Percentiles rank a stretch among this genome's conserved stretches.
Conservation (phyloP, 169 alveolate species). For the Eimeria zaria region DNA sequence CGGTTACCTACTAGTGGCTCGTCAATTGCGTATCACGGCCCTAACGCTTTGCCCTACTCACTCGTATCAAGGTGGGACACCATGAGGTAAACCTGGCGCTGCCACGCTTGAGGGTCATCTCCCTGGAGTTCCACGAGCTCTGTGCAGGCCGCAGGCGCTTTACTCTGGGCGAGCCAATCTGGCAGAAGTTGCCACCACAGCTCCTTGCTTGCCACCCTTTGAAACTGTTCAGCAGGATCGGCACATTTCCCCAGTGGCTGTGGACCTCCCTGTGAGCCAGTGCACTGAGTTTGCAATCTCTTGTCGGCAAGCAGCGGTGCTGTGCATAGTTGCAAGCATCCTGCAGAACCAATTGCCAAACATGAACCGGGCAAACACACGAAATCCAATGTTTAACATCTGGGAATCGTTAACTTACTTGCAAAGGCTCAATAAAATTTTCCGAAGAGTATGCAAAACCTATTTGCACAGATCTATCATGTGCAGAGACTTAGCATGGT, state of each 20-base stretch:
- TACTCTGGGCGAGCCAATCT: conserved; percentile 41
- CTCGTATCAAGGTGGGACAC: conserved; percentile 46
- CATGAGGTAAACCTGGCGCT: conserved; percentile 69
- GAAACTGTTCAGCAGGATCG: conserved; percentile 68
- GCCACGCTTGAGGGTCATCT: conserved; percentile 50
- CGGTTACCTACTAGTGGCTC: not conserved
- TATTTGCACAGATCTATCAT: not conserved
- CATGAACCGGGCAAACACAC: not conserved
- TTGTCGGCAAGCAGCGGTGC: conserved; percentile 51
- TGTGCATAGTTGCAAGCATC: conserved; percentile 24
- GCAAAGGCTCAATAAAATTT: not conserved
- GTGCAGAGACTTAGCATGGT: not conserved
- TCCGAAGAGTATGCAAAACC: not conserved
- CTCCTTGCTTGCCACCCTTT: not conserved
- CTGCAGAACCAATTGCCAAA: not conserved
- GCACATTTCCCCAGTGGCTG: conserved; percentile 68
- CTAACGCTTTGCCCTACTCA: not conserved
- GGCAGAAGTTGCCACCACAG: not conserved
- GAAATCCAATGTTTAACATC: not conserved
- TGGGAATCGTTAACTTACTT: not conserved
- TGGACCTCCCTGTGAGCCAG: conserved; percentile 15
- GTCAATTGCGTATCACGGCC: not conserved
- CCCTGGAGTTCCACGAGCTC: conserved; percentile 40
- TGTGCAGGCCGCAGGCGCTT: conserved; percentile 30
- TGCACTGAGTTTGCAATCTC: conserved; percentile 49